Evolutionary conservation across 2,329 filamentous ascomycete species (phyloP).

Genomic region (Alternaria gaisen): DNA sequence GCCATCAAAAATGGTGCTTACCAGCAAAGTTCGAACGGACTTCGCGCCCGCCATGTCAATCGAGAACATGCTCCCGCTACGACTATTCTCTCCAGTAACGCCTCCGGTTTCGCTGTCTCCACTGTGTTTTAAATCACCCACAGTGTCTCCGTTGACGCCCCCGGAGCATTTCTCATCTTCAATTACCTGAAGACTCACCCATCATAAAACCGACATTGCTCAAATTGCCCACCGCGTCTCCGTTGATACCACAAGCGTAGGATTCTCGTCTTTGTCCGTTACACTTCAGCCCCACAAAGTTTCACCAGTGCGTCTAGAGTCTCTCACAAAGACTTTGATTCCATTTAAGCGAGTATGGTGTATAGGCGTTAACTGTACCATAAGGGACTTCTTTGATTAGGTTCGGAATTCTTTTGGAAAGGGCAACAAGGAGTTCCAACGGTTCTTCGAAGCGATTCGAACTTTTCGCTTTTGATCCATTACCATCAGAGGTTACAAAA

Average conservation of each 20-base stretch:
- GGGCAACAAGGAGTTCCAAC: slow-evolving; percentile 1
- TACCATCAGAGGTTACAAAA: background rate
- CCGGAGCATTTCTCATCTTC: background rate
- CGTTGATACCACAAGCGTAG: background rate
- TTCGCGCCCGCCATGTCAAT: background rate
- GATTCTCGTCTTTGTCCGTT: background rate
- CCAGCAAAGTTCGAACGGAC: background rate
- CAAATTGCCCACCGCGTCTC: background rate
- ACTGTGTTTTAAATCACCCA: background rate
- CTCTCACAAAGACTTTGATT: background rate
- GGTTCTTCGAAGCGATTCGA: background rate
- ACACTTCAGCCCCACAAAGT: background rate
- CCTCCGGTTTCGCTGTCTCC: background rate
- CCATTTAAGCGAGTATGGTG: background rate
- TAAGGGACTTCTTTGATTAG: slow-evolving; percentile 2
- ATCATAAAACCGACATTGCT: background rate
- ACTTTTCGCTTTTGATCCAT: slow-evolving; percentile 1
- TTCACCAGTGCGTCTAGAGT: background rate
- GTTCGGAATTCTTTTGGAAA: background rate
- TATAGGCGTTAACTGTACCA: background rate
- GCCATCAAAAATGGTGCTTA: background rate
- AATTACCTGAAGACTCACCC: background rate
- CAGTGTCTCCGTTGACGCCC: background rate
- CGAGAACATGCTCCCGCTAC: background rate
- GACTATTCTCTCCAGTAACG: background rate